Evolutionary conservation across 140 eudicot genomes (phyloP), one percentile per base, ranked within the genome.

Genomic region (Cichorium intybus): DNA sequence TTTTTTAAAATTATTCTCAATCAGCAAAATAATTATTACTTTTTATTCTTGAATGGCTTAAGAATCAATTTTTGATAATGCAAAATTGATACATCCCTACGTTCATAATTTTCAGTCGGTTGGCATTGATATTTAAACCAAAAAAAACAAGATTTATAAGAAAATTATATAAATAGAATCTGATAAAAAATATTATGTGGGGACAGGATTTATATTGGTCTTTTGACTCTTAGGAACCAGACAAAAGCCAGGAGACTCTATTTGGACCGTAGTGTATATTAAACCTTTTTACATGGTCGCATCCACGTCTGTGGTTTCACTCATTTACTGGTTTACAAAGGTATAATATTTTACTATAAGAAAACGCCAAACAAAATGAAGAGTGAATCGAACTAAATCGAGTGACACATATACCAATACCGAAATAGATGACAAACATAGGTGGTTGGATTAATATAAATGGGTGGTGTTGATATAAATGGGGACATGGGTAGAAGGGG

Each of bases 401-500:
- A 62, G 21, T 50, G 33, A 35, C 49, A 61, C 47, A 18, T 50
- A 60, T 23, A 0, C n/a, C 27, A 70, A 35, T 71, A 24, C 18
- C 18, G 12, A 2, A 15, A 18, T 1, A 43, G 56, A 66, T 65
- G 26, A 69, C 60, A 37, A 67, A 49, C 55, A 58, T 5, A 4
- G n/a, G 5, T 26, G 39, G 45, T 60, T 26, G 43, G 24, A 74
- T 59, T 59, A 74, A 24, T 20, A 57, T 34, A 66, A 57, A 17
- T 28, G 14, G 60, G 48, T 23, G 37, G 56, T 66, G 79, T 74
- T 65, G 48, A 34, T 66, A 27, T 49, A 67, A 50, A 50, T 9
- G 56, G 70, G 18, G 57, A 74, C 79, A 74, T 20, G 23, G 43
- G 41, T 52, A 62, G 58, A 72, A 71, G 45, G 8, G 55, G 47